A percentile compares a stretch with the other conserved stretches of the same genome.
Conservation (phyloP, 2,329 filamentous ascomycete species). For the Monilinia laxa region DNA sequence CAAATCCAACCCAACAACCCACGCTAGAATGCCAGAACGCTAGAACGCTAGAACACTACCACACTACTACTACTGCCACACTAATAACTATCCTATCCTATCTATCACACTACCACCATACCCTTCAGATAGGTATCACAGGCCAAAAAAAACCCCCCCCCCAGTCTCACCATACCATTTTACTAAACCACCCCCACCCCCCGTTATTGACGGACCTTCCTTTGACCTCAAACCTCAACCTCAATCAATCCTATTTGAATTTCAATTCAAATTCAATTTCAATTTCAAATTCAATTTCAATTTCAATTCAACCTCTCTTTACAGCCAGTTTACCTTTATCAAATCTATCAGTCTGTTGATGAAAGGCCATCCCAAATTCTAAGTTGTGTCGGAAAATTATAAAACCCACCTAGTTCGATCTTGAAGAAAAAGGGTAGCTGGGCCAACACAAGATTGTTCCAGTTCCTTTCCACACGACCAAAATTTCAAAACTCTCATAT, state of each 20-base stretch:
- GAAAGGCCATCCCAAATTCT: background rate
- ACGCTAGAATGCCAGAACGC: no score
- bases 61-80: no score
- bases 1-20: background rate
- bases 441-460: slow-evolving; percentile 15
- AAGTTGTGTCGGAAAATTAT: background rate
- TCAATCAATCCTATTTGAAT: background rate
- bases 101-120: no score
- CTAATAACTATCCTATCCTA: no score
- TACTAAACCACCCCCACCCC: background rate
- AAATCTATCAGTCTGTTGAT: background rate
- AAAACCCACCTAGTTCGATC: slow-evolving; percentile 6
- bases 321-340: background rate
- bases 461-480: slow-evolving; percentile 4
- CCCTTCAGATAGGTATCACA: slow-evolving; percentile 1
- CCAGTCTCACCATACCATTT: background rate
- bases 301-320: background rate
- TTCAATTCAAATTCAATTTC: background rate
- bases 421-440: slow-evolving; percentile 15
- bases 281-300: no score
- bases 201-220: background rate
- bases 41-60: no score
- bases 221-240: background rate
- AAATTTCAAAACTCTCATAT: slow-evolving; percentile 7
- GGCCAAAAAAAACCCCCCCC: background rate